Evolutionary conservation across 306 rosid genomes (phyloP), one percentile per base, ranked within the genome.

Genomic region (Gleditsia sinensis): DNA sequence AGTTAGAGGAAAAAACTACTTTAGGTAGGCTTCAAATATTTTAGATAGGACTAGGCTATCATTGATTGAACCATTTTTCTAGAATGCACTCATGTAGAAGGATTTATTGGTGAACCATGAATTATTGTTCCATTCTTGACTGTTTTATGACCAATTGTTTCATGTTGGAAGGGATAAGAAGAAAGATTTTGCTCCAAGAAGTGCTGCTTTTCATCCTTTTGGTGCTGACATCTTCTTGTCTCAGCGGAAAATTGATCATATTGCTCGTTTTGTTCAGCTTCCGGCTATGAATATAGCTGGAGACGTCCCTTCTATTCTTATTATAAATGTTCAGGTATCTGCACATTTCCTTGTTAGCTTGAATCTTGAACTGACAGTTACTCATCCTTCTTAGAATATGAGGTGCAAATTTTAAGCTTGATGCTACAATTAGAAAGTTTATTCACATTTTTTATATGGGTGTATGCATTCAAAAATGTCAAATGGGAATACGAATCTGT

Each of bases 181-280:
- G 92, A 94, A 94, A 83, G 99, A 92, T 0, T 78, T 69, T 69
- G 97, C 99, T 78, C 86, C 92, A 25, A 78, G 67, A 49, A 63
- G 79, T 19, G 96, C 97, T 63, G 99, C 99, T 37, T 94, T 81
- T 81, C 76, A 86, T 83, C 97, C 99, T 68, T 74, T 94, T 1
- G 96, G 95, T 1, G 95, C 87, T 34, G 99, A 94, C 69, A 74
- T 94, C 68, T 94, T 94, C 80, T 28, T 87, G 63, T 94, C 95
- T 62, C 87, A 66, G 0, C 87, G 91, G 54, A 94, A 90, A 80
- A 79, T 94, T 86, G 96, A 92, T 79, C 99, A 94, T 53, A 83
- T 94, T 78, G 89, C 97, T 67, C 97, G 99, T 19, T 92, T 86
- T 77, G 86, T 94, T 51, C 96, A 92, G 84, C 88, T 94, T 82